phyloP scores from a whole-genome alignment of 805 yeast genomes.

The Candida michaelii region DNA sequence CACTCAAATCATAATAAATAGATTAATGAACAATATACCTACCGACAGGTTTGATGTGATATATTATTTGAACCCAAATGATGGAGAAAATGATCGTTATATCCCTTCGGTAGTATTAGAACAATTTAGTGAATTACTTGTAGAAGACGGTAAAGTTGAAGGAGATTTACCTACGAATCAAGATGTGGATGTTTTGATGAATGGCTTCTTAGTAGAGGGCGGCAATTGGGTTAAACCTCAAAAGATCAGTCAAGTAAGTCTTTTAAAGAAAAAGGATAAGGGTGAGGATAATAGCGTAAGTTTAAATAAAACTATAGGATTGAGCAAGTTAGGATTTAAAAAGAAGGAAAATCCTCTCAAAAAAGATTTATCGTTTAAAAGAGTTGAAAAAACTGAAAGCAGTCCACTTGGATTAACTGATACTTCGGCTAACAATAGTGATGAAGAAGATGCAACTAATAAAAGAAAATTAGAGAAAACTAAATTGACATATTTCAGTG shows the following conservation, averaged over 20 bases:
- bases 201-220: conserved; percentile 57
- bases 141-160: conserved; percentile 45
- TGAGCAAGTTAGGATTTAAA: background rate
- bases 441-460: conserved; percentile 38
- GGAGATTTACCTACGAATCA: conserved; percentile 56
- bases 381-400: conserved; percentile 5
- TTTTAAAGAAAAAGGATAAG: conserved; percentile 25
- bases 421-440: conserved; percentile 41
- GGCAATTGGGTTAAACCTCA: conserved; percentile 57
- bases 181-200: conserved; percentile 61
- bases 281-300: background rate
- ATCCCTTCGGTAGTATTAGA: conserved; percentile 35
- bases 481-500: conserved; percentile 57
- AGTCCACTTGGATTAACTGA: conserved; percentile 42
- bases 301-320: background rate
- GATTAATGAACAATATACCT: conserved; percentile 52
- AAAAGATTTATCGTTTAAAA: conserved; percentile 8
- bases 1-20: conserved; percentile 57
- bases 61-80: conserved; percentile 57
- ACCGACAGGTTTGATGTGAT: conserved; percentile 43
- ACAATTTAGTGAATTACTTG: conserved; percentile 33
- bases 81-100: conserved; percentile 35
- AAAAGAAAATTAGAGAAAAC: conserved; percentile 45
- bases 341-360: background rate
- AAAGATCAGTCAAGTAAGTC: conserved; percentile 29